Percentiles rank a stretch among this genome's conserved stretches.
Conservation (phyloP, 2,329 filamentous ascomycete genomes). For the Colletotrichum shisoi region DNA sequence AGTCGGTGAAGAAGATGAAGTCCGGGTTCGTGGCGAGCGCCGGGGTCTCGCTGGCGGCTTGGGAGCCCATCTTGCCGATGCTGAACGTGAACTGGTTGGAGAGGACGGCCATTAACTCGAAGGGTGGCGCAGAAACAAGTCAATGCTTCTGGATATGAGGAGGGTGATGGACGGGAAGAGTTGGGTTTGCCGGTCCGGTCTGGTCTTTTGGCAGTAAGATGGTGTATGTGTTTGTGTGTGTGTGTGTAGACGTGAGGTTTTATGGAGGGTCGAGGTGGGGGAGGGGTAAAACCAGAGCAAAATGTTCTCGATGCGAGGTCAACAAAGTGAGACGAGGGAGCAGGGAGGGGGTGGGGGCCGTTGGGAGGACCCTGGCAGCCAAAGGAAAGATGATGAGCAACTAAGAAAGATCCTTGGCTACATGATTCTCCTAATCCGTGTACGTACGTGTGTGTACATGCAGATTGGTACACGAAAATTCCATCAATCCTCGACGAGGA, state of each 20-base stretch:
- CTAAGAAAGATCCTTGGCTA: not conserved
- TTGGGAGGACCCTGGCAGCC: not conserved
- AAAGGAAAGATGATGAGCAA: not conserved
- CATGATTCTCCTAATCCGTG: not conserved
- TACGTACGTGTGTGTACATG: not conserved
- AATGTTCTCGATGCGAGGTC: constrained; percentile 13
- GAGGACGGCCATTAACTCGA: not conserved
- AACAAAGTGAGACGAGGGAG: not conserved
- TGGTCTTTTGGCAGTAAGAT: not conserved
- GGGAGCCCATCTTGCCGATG: constrained; percentile 53
- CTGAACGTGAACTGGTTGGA: not conserved
- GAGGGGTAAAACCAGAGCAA: constrained; percentile 21
- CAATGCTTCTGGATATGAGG: not conserved
- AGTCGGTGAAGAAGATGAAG: constrained; percentile 98
- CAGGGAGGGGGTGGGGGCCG: not conserved
- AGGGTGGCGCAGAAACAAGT: constrained; percentile 8
- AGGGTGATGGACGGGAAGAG: not conserved
- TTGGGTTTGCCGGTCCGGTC: not conserved
- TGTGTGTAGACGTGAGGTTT: not conserved
- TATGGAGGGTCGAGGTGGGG: constrained; percentile 15
- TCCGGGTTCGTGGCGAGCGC: constrained; percentile 75
- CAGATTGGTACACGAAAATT: not conserved
- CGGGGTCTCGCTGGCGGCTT: constrained; percentile 56
- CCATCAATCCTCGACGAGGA: not conserved
- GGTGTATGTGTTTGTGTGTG: too few species aligned